Evolutionary conservation across 139 green algal species (phyloP), one percentile per base, ranked within the genome.

Genomic region (Chlorella sp.): DNA sequence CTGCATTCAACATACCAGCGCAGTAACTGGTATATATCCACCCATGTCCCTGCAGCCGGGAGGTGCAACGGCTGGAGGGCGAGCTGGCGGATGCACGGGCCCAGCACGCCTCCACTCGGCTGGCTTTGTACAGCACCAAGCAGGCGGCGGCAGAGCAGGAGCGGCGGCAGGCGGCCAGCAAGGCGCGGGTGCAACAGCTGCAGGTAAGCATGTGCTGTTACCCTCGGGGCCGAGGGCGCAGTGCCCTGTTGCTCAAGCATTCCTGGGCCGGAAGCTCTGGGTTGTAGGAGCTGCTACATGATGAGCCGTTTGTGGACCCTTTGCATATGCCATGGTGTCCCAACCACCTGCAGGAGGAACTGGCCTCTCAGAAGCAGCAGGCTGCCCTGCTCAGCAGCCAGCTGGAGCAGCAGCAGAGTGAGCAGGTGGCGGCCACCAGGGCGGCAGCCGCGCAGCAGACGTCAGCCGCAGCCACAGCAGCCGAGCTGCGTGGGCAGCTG

Each of bases 311-410:
- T n/a, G n/a, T n/a, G n/a, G n/a, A n/a, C n/a, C n/a, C n/a, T n/a
- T n/a, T n/a, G n/a, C n/a, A n/a, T n/a, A n/a, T n/a, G n/a, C n/a
- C n/a, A n/a, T 28, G 23, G 28, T 67, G 60, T 38, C 38, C 12
- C 28, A 9, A 3, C 16, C 28, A 32, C 15, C 26, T 69, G 63
- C 63, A 72, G 32, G 65, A 78, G 39, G 70, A 78, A 0, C 39
- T 78, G 39, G 70, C 39, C 4, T 78, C 70, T 4, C 70, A 78
- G 70, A 57, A 60, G 70, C 70, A 78, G 39, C 70, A 78, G 70
- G 26, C 70, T 26, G 34, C 39, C 26, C 11, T 36, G 26, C 39
- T 78, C 17, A 60, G 26, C 41, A 26, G 3, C 3, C 70, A 78
- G 39, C 39, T 78, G 39, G 17, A 7, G 11, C 70, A 78, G 39